Conservation (phyloP, 192 early-diverging fungal species). For the Umbelopsis isabellina region DNA sequence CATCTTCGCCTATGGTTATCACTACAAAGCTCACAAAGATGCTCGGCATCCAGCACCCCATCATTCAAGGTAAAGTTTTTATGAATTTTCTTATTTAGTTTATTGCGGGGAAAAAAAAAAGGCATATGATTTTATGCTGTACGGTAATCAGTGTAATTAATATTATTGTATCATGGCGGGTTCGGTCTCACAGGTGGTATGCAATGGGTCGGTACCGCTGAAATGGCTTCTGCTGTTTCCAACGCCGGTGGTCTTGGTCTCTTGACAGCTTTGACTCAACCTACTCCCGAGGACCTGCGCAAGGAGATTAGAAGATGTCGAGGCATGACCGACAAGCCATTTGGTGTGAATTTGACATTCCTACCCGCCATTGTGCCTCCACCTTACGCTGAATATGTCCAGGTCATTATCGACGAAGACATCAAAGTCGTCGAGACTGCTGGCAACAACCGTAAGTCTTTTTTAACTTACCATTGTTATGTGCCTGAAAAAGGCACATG, state of each 20-base stretch:
- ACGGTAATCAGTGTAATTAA: background rate
- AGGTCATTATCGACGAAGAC: constrained; percentile 74
- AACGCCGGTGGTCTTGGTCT: constrained; percentile 80
- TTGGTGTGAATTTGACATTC: constrained; percentile 83
- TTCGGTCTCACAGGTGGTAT: constrained; percentile 53
- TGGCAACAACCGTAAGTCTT: constrained; percentile 73
- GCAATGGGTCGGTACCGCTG: constrained; percentile 73
- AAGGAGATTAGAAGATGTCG: constrained; percentile 73
- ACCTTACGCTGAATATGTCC: constrained; percentile 73
- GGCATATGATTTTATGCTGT: background rate
- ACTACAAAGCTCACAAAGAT: constrained; percentile 65
- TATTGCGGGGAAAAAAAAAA: background rate
- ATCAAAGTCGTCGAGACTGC: constrained; percentile 87
- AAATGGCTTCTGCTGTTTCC: constrained; percentile 69
- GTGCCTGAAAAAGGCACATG: background rate
- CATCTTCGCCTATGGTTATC: constrained; percentile 52
- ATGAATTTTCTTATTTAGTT: too few relatives aligned
- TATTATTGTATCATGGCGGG: background rate
- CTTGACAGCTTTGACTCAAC: constrained; percentile 78
- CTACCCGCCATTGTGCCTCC: constrained; percentile 81
- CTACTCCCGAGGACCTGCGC: constrained; percentile 75
- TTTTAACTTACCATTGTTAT: background rate
- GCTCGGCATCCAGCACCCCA: constrained; percentile 73
- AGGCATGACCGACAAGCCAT: constrained; percentile 76
- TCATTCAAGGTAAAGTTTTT: constrained; percentile 60